Base-by-base conservation (phyloP, 345 rosid genomes). In the Salix caprea region DNA sequence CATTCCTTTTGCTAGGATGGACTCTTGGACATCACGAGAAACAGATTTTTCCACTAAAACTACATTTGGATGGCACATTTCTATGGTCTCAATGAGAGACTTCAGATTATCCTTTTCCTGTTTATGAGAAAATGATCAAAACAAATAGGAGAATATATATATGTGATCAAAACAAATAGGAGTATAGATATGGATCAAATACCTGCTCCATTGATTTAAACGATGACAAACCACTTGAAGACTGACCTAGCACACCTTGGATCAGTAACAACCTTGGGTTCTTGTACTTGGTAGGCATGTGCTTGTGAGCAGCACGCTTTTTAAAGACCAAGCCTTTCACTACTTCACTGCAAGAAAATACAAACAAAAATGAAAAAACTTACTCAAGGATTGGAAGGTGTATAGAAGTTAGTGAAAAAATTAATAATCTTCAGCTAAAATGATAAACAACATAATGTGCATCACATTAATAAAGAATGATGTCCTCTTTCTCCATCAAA, bases 231-330 rank as follows among this genome's bases (percentile, higher is more conserved):
- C 87, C 95, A 80, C 88, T 87, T 26, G 89, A 85, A 65, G 98
- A 90, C 75, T 89, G 90, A 52, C 99, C 97, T 37, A 93, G 89
- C 73, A 70, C 86, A 26, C 98, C 99, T 71, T 68, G 79, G 61
- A 96, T 83, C 82, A 96, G 80, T 81, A 96, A 85, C 83, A 96
- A 81, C 82, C 78, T 90, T 36, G 99, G 97, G 65, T 86, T 91
- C 78, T 88, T 89, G 87, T 85, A 92, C 54, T 77, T 78, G 34
- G 97, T 93, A 11, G 90, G 87, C 99, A 96, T 96, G 87, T 91
- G 98, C 84, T 96, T 96, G 89, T 88, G 99, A 69, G 99, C 97
- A 46, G 94, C 98, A 87, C 77, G 94, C 88, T 93, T 96, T 79
- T 96, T 93, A 73, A 96, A 96, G 74, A 93, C 99, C 86, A 90